phyloP scores from a whole-genome alignment of 441 rosid species.

The Daphne laureola region DNA sequence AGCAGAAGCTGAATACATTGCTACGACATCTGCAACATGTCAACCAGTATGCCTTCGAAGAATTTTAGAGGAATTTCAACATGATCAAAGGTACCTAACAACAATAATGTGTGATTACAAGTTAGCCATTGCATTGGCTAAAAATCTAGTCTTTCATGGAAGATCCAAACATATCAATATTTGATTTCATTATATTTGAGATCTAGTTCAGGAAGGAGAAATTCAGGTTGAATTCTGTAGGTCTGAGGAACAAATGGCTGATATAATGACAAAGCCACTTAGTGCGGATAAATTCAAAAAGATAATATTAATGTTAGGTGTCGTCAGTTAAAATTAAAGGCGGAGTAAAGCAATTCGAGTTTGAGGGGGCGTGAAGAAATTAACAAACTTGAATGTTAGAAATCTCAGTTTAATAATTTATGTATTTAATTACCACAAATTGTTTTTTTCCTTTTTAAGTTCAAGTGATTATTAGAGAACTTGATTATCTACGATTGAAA shows the following conservation, averaged over 20 bases:
- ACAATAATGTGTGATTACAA: not conserved
- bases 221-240: not conserved
- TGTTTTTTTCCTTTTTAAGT: too few species aligned
- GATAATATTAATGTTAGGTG: too few species aligned
- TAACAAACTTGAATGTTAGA: too few species aligned
- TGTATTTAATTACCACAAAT: too few species aligned
- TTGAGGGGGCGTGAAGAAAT: too few species aligned
- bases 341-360: too few species aligned
- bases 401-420: too few species aligned
- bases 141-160: not conserved
- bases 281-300: not conserved
- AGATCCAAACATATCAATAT: not conserved
- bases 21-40: not conserved
- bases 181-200: not conserved
- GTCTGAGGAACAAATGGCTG: not conserved
- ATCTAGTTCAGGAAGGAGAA: not conserved
- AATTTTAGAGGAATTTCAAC: not conserved
- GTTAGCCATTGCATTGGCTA: not conserved
- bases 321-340: too few species aligned
- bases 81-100: not conserved
- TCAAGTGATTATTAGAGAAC: too few species aligned
- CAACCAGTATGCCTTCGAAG: not conserved
- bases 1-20: not conserved
- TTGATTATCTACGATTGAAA: too few species aligned
- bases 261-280: not conserved